Conservation (phyloP, 495 filamentous ascomycete species). For the Copromyces sp. region DNA sequence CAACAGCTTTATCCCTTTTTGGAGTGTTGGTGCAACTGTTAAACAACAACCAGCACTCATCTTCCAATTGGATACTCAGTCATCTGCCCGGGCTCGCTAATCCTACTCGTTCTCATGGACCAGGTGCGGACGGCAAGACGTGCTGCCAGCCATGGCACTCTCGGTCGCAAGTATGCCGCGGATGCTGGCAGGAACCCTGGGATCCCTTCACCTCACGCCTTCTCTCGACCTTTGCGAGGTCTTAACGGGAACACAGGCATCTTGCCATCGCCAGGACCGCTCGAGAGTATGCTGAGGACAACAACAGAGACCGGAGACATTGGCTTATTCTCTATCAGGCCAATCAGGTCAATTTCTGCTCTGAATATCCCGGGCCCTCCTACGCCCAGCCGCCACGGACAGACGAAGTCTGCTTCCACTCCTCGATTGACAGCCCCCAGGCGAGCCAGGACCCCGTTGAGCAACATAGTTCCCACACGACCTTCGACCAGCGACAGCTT, state of each 20-base stretch:
- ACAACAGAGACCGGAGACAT: conserved; percentile 62
- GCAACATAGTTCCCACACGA: background rate
- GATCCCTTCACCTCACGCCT: conserved; percentile 8
- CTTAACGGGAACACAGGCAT: conserved; percentile 27
- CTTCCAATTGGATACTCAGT: background rate
- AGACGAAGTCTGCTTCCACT: background rate
- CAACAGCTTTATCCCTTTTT: conserved; percentile 3
- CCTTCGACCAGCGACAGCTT: background rate
- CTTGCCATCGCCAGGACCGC: conserved; percentile 32
- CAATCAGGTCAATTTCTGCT: conserved; percentile 31
- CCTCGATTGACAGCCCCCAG: background rate
- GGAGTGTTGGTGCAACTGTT: background rate
- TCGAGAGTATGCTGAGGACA: conserved; percentile 58
- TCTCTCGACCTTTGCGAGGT: conserved; percentile 23
- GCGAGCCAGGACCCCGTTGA: background rate
- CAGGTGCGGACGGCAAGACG: conserved; percentile 24
- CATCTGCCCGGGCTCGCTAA: background rate
- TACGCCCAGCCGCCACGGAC: conserved; percentile 1
- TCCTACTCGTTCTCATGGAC: conserved; percentile 22
- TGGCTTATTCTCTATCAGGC: conserved; percentile 48
- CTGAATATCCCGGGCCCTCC: conserved; percentile 10
- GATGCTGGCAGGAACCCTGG: conserved; percentile 9
- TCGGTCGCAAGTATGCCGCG: conserved; percentile 24
- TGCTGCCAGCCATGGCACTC: conserved; percentile 34
- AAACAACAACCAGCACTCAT: background rate